Evolutionary conservation across 495 filamentous ascomycete genomes (phyloP).

Genomic region (Aspergillus sclerotiicarbonarius): DNA sequence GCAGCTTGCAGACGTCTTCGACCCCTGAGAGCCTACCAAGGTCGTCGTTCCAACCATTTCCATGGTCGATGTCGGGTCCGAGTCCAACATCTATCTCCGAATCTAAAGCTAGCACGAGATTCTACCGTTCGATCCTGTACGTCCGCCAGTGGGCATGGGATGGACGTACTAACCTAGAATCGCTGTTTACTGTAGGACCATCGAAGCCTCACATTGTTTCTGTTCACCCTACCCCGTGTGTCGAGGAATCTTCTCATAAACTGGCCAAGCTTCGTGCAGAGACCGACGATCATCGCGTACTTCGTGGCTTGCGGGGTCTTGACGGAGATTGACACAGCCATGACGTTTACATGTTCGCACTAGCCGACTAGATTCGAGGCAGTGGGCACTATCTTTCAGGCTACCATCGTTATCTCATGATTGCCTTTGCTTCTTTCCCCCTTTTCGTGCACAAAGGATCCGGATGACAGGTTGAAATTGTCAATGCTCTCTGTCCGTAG

Average conservation of each 20-base stretch:
- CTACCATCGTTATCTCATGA: neutral
- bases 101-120: neutral
- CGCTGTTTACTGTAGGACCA: neutral
- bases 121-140: neutral
- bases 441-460: neutral
- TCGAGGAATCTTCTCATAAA: neutral
- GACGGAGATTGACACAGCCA: neutral
- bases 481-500: neutral
- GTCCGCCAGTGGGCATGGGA: no score
- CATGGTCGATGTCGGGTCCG: neutral
- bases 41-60: neutral
- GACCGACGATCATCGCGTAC: constrained; percentile 1
- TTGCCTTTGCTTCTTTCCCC: neutral
- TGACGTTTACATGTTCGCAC: constrained; percentile 4
- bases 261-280: neutral
- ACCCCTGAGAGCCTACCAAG: neutral
- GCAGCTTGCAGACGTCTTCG: neutral
- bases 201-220: neutral
- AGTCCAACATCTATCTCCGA: neutral
- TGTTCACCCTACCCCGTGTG: neutral
- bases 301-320: constrained; percentile 1
- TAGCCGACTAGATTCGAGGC: neutral
- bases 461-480: neutral
- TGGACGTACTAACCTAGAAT: neutral
- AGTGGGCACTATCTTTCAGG: neutral